Percentiles rank a stretch among this genome's conserved stretches.
Evolutionary conservation across 1,284 basidiomycete species (phyloP).

Genomic region (Prillingera fragicola): DNA sequence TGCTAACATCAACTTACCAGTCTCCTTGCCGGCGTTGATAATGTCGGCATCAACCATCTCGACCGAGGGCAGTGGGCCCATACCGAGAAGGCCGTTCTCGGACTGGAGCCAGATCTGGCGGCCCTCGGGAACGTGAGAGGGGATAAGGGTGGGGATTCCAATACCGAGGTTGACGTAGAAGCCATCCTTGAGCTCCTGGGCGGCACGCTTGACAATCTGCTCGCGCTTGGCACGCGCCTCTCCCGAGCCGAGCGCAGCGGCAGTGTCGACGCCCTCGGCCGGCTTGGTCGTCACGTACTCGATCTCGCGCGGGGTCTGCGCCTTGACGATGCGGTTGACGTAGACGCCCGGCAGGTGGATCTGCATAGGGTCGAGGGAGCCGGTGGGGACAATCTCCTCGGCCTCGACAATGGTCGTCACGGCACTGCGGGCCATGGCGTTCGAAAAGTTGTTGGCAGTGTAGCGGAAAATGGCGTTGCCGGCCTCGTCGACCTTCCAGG

Average conservation of each 20-base stretch:
- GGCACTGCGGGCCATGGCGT: slow-evolving; percentile 79
- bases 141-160: slow-evolving; percentile 87
- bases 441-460: slow-evolving; percentile 77
- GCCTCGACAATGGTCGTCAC: slow-evolving; percentile 86
- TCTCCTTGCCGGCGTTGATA: slow-evolving; percentile 92
- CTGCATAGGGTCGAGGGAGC: slow-evolving; percentile 69
- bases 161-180: slow-evolving; percentile 66
- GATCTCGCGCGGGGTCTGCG: slow-evolving; percentile 66
- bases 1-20: slow-evolving; percentile 43
- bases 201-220: slow-evolving; percentile 66
- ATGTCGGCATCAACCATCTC: slow-evolving; percentile 77
- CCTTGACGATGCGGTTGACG: slow-evolving; percentile 72
- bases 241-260: slow-evolving; percentile 51
- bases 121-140: slow-evolving; percentile 66
- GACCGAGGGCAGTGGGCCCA: slow-evolving; percentile 83
- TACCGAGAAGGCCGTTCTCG: slow-evolving; percentile 86
- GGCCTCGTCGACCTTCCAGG: slow-evolving; percentile 86
- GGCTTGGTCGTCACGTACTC: slow-evolving; percentile 60
- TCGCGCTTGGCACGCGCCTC: slow-evolving; percentile 54
- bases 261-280: slow-evolving; percentile 41
- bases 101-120: slow-evolving; percentile 81
- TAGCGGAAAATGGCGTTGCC: slow-evolving; percentile 78
- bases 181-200: slow-evolving; percentile 80
- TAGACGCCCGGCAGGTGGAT: slow-evolving; percentile 82
- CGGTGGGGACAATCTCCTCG: slow-evolving; percentile 79